These are phyloP conservation scores for Lavandula angustifolia DNA, from an alignment of 257 asterid genomes.

Conservation along the genomic window DNA sequence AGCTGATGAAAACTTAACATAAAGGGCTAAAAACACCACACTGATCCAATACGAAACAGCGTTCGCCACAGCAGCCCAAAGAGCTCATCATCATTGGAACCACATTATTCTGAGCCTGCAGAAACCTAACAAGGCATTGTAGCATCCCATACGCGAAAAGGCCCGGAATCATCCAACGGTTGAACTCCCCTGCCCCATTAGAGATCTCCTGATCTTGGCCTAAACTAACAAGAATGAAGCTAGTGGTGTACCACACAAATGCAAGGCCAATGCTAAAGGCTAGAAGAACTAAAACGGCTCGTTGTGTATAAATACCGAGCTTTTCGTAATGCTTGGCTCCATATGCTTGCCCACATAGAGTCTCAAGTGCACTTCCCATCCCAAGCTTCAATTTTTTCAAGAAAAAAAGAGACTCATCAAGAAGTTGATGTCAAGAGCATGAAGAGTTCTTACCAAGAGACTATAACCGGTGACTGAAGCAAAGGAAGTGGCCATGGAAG, in stretches of 20 bases:
- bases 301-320: slow-evolving; percentile 55
- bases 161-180: slow-evolving; percentile 62
- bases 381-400: slow-evolving; percentile 52
- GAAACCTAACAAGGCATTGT: slow-evolving; percentile 54
- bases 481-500: slow-evolving; percentile 70
- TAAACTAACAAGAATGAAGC: slow-evolving; percentile 45
- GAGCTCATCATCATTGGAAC: slow-evolving; percentile 62
- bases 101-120: slow-evolving; percentile 61
- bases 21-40: slow-evolving; percentile 43
- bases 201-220: slow-evolving; percentile 63
- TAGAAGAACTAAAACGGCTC: slow-evolving; percentile 53
- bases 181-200: slow-evolving; percentile 52
- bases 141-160: slow-evolving; percentile 61
- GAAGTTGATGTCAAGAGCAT: neutral
- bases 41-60: slow-evolving; percentile 62
- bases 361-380: slow-evolving; percentile 75
- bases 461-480: slow-evolving; percentile 72
- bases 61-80: slow-evolving; percentile 70
- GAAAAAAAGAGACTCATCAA: neutral
- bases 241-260: slow-evolving; percentile 54
- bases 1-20: slow-evolving; percentile 48
- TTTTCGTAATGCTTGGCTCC: slow-evolving; percentile 62
- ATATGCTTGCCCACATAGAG: slow-evolving; percentile 64
- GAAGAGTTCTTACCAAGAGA: slow-evolving; percentile 44
- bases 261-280: slow-evolving; percentile 47